phyloP scores from a whole-genome alignment of 1,139 yeast species.

The Blastobotrys ciferrii region DNA sequence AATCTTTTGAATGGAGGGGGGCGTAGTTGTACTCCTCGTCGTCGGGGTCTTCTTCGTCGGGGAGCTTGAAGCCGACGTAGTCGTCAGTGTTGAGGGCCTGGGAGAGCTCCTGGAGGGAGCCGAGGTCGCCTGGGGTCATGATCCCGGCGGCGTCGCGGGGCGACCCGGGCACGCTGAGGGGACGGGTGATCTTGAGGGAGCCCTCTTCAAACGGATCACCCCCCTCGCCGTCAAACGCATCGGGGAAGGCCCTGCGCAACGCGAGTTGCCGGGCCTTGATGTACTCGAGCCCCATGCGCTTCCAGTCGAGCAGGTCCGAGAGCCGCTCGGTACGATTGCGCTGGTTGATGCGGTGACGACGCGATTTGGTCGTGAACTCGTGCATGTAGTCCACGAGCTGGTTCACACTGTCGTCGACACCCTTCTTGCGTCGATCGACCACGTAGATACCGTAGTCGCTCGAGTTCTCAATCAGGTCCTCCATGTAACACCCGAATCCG shows the following conservation, averaged over 20 bases:
- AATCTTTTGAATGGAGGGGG: slow-evolving; percentile 16
- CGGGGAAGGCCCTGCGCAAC: slow-evolving; percentile 90
- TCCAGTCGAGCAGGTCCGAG: slow-evolving; percentile 93
- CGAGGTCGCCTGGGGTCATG: slow-evolving; percentile 98
- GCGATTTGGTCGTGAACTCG: slow-evolving; percentile 81
- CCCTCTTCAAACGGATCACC: slow-evolving; percentile 37
- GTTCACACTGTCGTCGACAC: slow-evolving; percentile 90
- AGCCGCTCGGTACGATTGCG: slow-evolving; percentile 95
- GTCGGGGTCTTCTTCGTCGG: slow-evolving; percentile 52
- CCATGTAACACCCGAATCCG: slow-evolving; percentile 99
- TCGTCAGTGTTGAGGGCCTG: slow-evolving; percentile 75
- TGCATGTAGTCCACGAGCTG: slow-evolving; percentile 89
- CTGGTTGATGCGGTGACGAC: slow-evolving; percentile 97
- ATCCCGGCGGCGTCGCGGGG: slow-evolving; percentile 63
- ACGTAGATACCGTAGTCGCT: slow-evolving; percentile 95
- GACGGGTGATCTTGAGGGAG: slow-evolving; percentile 78
- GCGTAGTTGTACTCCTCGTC: slow-evolving; percentile 26
- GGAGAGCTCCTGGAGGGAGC: slow-evolving; percentile 88
- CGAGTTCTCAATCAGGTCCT: slow-evolving; percentile 91
- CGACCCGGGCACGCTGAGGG: slow-evolving; percentile 93
- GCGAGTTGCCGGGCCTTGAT: slow-evolving; percentile 92
- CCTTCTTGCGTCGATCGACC: slow-evolving; percentile 91
- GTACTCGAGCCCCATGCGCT: slow-evolving; percentile 95
- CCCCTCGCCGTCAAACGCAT: slow-evolving; percentile 52
- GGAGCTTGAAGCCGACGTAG: slow-evolving; percentile 74